Evolutionary conservation across 352 stramenopile species (phyloP), one percentile per base, ranked within the genome.

Genomic region (Globisporangium nodosum): DNA sequence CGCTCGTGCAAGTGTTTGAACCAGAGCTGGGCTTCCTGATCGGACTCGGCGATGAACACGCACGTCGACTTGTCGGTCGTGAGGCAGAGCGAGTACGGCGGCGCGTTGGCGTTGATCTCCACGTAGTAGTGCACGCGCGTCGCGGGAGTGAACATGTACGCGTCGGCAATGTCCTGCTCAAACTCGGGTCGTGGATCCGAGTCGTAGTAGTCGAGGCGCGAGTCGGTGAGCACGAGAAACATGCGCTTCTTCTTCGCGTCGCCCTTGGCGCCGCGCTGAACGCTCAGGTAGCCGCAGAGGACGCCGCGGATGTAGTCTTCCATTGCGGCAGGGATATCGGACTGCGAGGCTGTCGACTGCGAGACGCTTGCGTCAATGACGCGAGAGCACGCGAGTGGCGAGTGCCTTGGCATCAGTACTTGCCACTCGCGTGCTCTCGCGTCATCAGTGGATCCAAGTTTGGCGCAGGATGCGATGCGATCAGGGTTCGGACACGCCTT

Each of bases 251-350:
- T 71, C 63, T 86, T 89, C 42, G 71, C 60, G 53, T 74, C 66
- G 47, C 71, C 70, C 0, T 68, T 66, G 8, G 63, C 74, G 21
- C 80, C 77, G 49, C 69, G 78, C 56, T 88, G 80, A 12, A 88
- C 80, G 15, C 68, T 71, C 55, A 90, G 59, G 52, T 88, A 86
- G 18, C 80, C 80, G 27, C 80, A 90, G 16, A 90, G 51, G 21
- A 88, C 64, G 6, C 80, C 80, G 45, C 76, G 76, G 43, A 90
- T 87, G 65, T 90, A 90, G 56, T 90, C 77, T 45, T 90, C 80
- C 77, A 88, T 87, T 27, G 7, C 49, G 15, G 20, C 45, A 47
- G 37, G 5, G 21, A 16, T 33, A 27, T 27, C 24, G 24, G 24
- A 27, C 1, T 27, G 24, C 1, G 24, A 27, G 24, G 24, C 24